These are phyloP conservation scores for Leccinum fallax DNA, from an alignment of 1,284 basidiomycete species.

Conservation along the genomic window DNA sequence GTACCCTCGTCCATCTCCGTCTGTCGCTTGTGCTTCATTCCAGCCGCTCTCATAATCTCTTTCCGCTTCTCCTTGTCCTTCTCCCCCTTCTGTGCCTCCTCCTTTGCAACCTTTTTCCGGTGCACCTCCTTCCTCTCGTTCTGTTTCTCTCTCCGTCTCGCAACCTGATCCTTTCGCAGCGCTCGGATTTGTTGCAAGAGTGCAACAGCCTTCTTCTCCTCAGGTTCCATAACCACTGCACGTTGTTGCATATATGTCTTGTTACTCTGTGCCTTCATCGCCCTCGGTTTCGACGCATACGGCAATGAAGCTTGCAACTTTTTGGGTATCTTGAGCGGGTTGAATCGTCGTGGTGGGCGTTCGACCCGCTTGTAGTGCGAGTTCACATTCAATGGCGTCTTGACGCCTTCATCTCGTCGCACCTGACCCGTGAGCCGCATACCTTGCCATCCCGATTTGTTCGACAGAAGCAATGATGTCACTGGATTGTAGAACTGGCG, in stretches of 20 bases:
- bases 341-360: slow-evolving; percentile 85
- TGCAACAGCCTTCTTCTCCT: slow-evolving; percentile 93
- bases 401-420: slow-evolving; percentile 79
- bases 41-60: slow-evolving; percentile 74
- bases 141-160: slow-evolving; percentile 82
- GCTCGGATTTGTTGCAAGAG: slow-evolving; percentile 95
- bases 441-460: slow-evolving; percentile 82
- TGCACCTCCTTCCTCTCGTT: slow-evolving; percentile 65
- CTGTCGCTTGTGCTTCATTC: slow-evolving; percentile 73
- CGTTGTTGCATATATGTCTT: slow-evolving; percentile 90
- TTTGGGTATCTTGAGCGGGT: slow-evolving; percentile 86
- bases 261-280: slow-evolving; percentile 72
- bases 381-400: slow-evolving; percentile 83
- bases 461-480: slow-evolving; percentile 82
- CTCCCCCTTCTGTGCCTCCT: slow-evolving; percentile 66
- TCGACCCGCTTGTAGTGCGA: slow-evolving; percentile 88
- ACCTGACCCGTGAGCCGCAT: slow-evolving; percentile 98
- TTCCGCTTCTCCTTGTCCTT: slow-evolving; percentile 82
- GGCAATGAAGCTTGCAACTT: slow-evolving; percentile 90
- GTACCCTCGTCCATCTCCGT: slow-evolving; percentile 58
- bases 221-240: slow-evolving; percentile 92
- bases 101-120: slow-evolving; percentile 70
- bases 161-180: slow-evolving; percentile 86
- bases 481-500: slow-evolving; percentile 98
- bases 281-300: slow-evolving; percentile 90